Conservation (phyloP, 768 basidiomycete species). For the Cystobasidium tubakii region DNA sequence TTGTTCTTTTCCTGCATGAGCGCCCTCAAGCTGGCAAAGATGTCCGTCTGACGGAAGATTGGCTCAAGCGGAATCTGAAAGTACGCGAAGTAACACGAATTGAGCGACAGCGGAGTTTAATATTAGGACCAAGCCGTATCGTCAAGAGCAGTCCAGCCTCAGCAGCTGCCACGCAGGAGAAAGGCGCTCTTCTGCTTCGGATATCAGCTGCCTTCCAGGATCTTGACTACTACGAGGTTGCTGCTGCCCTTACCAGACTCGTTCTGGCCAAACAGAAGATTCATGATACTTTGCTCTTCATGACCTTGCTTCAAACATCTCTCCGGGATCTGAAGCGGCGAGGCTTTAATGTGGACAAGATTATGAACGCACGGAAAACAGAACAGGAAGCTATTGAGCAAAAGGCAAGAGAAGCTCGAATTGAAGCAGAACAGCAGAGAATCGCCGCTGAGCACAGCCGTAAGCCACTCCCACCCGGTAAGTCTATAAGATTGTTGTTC, state of each 20-base stretch:
- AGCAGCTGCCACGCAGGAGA: constrained; percentile 57
- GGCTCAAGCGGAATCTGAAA: constrained; percentile 46
- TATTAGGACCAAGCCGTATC: constrained; percentile 55
- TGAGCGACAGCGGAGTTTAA: constrained; percentile 54
- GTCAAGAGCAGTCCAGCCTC: constrained; percentile 64
- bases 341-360: constrained; percentile 89
- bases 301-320: constrained; percentile 90
- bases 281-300: constrained; percentile 81
- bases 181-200: constrained; percentile 41
- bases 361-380: constrained; percentile 73
- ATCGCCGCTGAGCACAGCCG: background rate
- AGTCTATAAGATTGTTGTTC: background rate
- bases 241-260: constrained; percentile 71
- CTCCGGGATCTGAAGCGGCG: constrained; percentile 70
- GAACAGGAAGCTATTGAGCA: constrained; percentile 53
- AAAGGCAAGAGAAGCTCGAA: constrained; percentile 48
- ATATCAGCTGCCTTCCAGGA: constrained; percentile 52
- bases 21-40: constrained; percentile 52
- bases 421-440: constrained; percentile 36
- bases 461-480: background rate
- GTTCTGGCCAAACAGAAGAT: constrained; percentile 71
- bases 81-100: constrained; percentile 54
- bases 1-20: constrained; percentile 87
- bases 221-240: constrained; percentile 91
- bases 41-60: constrained; percentile 48